Base-by-base conservation (phyloP, 306 rosid genomes). In the Pachyrhizus erosus region DNA sequence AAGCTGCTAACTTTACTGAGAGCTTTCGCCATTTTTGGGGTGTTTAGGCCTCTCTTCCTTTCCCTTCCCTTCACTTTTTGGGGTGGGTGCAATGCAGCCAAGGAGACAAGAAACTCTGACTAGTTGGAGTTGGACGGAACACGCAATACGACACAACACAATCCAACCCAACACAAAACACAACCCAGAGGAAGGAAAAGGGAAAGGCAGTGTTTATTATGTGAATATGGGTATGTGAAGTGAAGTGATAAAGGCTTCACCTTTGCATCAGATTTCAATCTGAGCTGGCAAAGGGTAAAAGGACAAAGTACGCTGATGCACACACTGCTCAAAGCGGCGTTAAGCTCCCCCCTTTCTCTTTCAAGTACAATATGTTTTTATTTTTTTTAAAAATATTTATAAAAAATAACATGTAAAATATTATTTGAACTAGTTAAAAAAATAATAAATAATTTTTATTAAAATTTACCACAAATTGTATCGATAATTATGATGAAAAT, bases 1-100 rank as follows among this genome's bases (percentile, higher is more conserved):
- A 96, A 83, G 91, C 99, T 96, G 57, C 75, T 51, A 39, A 93
- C 98, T 75, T 88, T 93, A 2, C 97, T 96, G 20, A 96, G 89
- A 87, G 97, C 99, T 72, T 87, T 96, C 93, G 93, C 97, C 99
- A 96, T 96, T 39, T 33, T 73, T 69, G 2, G 52, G 52, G 15
- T 40, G 40, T 6, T 61, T 29, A 15, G 1, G 73, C 73, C 51
- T 40, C 52, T 11, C 73, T 43, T 70, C 43, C 14, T 33, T 57
- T 13, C 9, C 4, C 12, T 51, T 58, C 82, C 40, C 84, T 73
- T 77, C 62, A 54, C 76, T 42, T 43, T 67, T 43, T 37, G 2
- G 54, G 66, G 46, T 77, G n/a, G n/a, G n/a, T n/a, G 65, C 52
- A 55, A 57, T 76, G 66, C 37, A 69, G 12, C 54, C 33, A 66